Base-by-base conservation (phyloP, 2,329 filamentous ascomycete species). In the Capronia coronata region DNA sequence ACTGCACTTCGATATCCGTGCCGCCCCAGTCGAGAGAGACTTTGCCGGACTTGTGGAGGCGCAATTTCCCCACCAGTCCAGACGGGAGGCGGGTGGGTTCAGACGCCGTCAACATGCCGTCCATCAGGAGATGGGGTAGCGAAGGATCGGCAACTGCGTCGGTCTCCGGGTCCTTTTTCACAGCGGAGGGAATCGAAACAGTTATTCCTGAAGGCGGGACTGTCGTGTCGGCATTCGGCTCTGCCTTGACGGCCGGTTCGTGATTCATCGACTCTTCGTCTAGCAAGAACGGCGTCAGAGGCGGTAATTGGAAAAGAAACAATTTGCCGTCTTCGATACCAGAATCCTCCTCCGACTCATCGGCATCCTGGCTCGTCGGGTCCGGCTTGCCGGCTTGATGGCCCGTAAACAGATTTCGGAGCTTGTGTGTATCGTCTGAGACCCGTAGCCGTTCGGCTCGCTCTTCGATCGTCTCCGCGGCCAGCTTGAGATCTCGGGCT, bases 241-340 rank as follows among this genome's bases (percentile, higher is more conserved):
- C 66, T 55, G 67, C 63, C 48, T 68, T 68, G 42, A 65, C 54
- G 29, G 59, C 59, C 14, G 49, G 39, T 34, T 53, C 46, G n/a
- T 47, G 29, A 6, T 40, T 10, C 2, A 41, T 29, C 2, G 47
- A 9, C 37, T 43, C 22, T 61, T 72, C 66, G 8, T 71, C 61
- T 29, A 69, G 58, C 19, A 83, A 71, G 51, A 76, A 75, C 3
- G 80, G 80, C 2, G 82, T 75, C 50, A 80, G 71, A 0, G 80
- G 79, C 10, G 80, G 80, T 59, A 83, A 76, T 63, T 83, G 80
- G 63, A 83, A 78, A 44, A 83, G 70, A 62, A 83, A 83, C 46
- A 80, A 71, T 49, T 76, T 74, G 46, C 80, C 75, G 29, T 75
- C 14, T 73, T 69, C 35, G 68, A 60, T 42, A 49, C 55, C 9